phyloP scores from a whole-genome alignment of 805 yeast species.

The Candida jianshihensis region DNA sequence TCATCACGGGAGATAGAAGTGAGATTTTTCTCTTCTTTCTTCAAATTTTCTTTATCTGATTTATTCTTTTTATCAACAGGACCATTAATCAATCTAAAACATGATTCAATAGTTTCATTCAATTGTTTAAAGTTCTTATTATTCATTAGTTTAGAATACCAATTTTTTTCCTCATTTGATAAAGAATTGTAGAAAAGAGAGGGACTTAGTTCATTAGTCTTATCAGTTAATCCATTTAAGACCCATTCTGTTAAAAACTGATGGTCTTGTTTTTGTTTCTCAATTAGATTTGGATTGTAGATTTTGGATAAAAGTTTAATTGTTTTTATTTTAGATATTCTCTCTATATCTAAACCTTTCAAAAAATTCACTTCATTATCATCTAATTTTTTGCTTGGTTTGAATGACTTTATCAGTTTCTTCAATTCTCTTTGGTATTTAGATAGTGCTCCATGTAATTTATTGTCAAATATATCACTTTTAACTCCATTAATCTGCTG shows the following conservation, averaged over 20 bases:
- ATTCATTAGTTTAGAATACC: slow-evolving; percentile 35
- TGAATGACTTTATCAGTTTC: slow-evolving; percentile 16
- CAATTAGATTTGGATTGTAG: slow-evolving; percentile 6
- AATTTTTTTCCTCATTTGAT: slow-evolving; percentile 23
- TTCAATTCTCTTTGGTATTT: slow-evolving; percentile 35
- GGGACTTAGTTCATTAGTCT: slow-evolving; percentile 34
- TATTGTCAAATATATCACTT: slow-evolving; percentile 37
- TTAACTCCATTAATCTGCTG: slow-evolving; percentile 39
- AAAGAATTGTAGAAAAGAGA: slow-evolving; percentile 33
- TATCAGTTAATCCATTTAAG: slow-evolving; percentile 22
- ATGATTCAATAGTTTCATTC: slow-evolving; percentile 31
- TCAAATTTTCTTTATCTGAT: slow-evolving; percentile 18
- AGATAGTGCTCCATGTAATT: slow-evolving; percentile 38
- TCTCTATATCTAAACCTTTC: slow-evolving; percentile 19
- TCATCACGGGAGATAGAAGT: slow-evolving; percentile 15
- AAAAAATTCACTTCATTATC: slow-evolving; percentile 12
- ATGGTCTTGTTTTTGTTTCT: slow-evolving; percentile 8
- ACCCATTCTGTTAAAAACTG: slow-evolving; percentile 20
- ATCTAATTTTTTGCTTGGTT: slow-evolving; percentile 9
- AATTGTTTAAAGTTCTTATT: slow-evolving; percentile 42
- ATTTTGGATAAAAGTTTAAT: slow-evolving; percentile 12
- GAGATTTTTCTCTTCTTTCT: slow-evolving; percentile 13
- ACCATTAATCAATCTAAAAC: slow-evolving; percentile 30
- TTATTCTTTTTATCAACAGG: slow-evolving; percentile 17
- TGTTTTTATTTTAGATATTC: slow-evolving; percentile 17